These are phyloP conservation scores for Phialophora macrospora DNA, from an alignment of 2,329 filamentous ascomycete species.

Conservation along the genomic window DNA sequence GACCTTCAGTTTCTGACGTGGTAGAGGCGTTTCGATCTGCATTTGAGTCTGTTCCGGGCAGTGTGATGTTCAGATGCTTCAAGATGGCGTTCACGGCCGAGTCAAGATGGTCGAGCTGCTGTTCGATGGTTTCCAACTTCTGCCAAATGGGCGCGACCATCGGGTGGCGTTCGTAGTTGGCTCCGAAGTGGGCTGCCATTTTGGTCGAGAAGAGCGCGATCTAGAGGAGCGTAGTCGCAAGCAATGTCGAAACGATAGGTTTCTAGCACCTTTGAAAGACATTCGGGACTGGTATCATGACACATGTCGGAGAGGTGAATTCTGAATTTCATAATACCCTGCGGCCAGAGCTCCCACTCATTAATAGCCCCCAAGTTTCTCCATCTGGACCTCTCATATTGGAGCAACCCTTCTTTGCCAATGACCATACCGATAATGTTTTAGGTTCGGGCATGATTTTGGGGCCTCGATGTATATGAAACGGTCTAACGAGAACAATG, in stretches of 20 bases:
- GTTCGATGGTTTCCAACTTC: constrained; percentile 16
- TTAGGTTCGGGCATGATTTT: not conserved
- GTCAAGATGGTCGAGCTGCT: constrained; percentile 13
- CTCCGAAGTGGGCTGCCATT: constrained; percentile 14
- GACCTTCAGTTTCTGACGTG: not conserved
- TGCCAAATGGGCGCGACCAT: constrained; percentile 20
- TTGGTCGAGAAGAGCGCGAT: not conserved
- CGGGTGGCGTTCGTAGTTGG: constrained; percentile 11
- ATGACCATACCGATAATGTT: not conserved
- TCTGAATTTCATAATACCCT: not conserved
- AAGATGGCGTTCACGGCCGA: constrained; percentile 12
- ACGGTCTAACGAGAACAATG: too few relatives aligned
- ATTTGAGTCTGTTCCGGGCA: not conserved
- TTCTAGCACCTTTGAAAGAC: not conserved
- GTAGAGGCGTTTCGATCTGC: not conserved
- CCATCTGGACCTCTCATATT: not conserved
- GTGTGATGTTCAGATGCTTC: constrained; percentile 12
- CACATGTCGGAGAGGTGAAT: not conserved
- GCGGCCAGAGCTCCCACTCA: too few relatives aligned
- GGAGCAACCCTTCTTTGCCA: not conserved
- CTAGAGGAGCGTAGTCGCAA: not conserved
- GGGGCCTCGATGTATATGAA: too few relatives aligned
- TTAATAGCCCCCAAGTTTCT: not conserved
- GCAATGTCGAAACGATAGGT: not conserved
- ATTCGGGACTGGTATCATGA: not conserved